These are phyloP conservation scores for Dionaea muscipula DNA, from an alignment of 179 eudicot species.

Conservation along the genomic window DNA sequence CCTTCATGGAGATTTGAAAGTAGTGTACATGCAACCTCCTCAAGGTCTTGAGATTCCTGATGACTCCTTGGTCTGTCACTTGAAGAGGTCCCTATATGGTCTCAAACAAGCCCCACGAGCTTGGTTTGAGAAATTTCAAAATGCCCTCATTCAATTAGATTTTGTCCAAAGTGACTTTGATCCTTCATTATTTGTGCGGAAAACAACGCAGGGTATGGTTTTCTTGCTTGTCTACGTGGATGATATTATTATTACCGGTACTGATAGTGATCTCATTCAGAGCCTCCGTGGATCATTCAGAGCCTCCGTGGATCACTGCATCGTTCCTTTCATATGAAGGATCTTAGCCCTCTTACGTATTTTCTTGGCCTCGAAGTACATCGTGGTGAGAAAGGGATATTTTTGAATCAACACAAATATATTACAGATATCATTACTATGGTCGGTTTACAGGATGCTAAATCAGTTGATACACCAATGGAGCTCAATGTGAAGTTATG, in stretches of 20 bases:
- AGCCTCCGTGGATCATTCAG: neutral
- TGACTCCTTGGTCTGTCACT: neutral
- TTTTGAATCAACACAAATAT: conserved; percentile 1
- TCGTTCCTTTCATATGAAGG: neutral
- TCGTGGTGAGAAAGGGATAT: neutral
- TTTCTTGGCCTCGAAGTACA: neutral
- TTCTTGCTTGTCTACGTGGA: neutral
- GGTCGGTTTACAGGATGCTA: neutral
- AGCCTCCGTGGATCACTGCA: neutral
- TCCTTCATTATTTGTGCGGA: neutral
- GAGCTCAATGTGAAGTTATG: neutral
- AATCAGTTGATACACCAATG: neutral
- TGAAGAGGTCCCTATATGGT: neutral
- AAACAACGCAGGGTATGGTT: neutral
- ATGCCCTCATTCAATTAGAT: neutral
- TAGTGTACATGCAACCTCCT: neutral
- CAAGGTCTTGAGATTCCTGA: neutral
- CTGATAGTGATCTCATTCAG: too few relatives aligned
- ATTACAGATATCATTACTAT: neutral
- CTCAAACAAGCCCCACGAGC: neutral
- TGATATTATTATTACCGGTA: neutral
- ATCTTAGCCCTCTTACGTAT: conserved; percentile 1
- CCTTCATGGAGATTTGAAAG: neutral
- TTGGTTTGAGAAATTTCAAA: neutral
- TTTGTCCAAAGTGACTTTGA: neutral